These are phyloP conservation scores for Russula sp. DNA, from an alignment of 768 basidiomycete genomes.

Conservation along the genomic window DNA sequence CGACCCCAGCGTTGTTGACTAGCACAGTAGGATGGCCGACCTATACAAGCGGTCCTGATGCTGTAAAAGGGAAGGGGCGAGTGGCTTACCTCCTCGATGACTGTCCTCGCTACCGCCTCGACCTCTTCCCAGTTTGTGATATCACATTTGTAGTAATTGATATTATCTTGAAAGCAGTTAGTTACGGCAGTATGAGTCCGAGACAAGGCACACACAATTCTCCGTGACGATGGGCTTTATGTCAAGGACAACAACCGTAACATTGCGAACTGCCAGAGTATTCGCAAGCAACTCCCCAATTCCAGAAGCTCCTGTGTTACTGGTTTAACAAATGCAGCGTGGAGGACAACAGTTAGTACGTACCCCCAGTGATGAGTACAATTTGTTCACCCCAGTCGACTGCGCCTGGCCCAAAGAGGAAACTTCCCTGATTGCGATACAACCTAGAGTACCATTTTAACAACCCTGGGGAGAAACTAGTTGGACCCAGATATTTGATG, in stretches of 20 bases:
- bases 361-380: conserved; percentile 88
- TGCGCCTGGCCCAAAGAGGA: conserved; percentile 52
- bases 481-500: conserved; percentile 10
- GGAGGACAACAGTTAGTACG: conserved; percentile 22
- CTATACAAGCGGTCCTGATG: conserved; percentile 34
- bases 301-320: conserved; percentile 68
- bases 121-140: conserved; percentile 88
- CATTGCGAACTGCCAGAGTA: conserved; percentile 76
- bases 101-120: conserved; percentile 59
- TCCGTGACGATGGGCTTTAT: conserved; percentile 70
- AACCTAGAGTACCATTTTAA: conserved; percentile 63
- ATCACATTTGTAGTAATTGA: conserved; percentile 86
- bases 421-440: conserved; percentile 68
- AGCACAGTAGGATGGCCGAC: conserved; percentile 85
- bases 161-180: conserved; percentile 48
- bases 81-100: conserved; percentile 65
- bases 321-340: not conserved
- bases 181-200: not conserved
- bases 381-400: conserved; percentile 88
- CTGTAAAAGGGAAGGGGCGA: not conserved
- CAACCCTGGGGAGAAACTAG: conserved; percentile 37
- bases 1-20: conserved; percentile 93
- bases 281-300: conserved; percentile 85
- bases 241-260: conserved; percentile 82
- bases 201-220: conserved; percentile 49